Percentiles rank a stretch among this genome's conserved stretches.
Conservation (phyloP, 2,329 filamentous ascomycete species). For the Aspergillus nomiae region DNA sequence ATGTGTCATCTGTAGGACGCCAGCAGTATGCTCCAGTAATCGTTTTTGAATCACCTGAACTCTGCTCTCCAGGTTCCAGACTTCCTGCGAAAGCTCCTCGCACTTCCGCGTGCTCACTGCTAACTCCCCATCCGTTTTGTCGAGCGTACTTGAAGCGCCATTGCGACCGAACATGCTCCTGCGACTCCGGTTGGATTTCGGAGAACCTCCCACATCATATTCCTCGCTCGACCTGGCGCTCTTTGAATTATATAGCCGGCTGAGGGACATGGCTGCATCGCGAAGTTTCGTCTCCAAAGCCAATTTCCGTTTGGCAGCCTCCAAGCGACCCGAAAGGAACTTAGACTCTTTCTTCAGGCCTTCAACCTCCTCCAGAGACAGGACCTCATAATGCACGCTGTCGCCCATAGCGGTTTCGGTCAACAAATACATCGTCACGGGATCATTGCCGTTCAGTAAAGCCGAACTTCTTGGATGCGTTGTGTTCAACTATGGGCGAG, state of each 20-base stretch:
- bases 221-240: conserved; percentile 55
- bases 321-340: conserved; percentile 72
- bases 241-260: conserved; percentile 72
- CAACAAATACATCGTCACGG: conserved; percentile 82
- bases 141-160: conserved; percentile 37
- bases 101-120: conserved; percentile 76
- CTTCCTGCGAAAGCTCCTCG: conserved; percentile 78
- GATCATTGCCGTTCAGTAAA: conserved; percentile 53
- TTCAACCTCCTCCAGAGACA: conserved; percentile 91
- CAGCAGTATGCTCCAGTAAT: conserved; percentile 86
- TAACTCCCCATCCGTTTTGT: conserved; percentile 72
- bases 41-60: conserved; percentile 73
- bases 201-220: conserved; percentile 35
- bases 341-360: conserved; percentile 84
- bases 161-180: conserved; percentile 53
- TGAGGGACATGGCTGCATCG: conserved; percentile 86
- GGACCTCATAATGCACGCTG: conserved; percentile 78
- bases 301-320: conserved; percentile 78
- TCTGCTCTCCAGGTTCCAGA: conserved; percentile 77
- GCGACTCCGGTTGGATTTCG: conserved; percentile 55
- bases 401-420: conserved; percentile 92
- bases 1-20: conserved; percentile 88
- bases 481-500: conserved; percentile 54
- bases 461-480: conserved; percentile 38
- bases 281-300: conserved; percentile 90